These are phyloP conservation scores for Circinella minor DNA, from an alignment of 371 early-diverging fungal genomes.

Conservation along the genomic window DNA sequence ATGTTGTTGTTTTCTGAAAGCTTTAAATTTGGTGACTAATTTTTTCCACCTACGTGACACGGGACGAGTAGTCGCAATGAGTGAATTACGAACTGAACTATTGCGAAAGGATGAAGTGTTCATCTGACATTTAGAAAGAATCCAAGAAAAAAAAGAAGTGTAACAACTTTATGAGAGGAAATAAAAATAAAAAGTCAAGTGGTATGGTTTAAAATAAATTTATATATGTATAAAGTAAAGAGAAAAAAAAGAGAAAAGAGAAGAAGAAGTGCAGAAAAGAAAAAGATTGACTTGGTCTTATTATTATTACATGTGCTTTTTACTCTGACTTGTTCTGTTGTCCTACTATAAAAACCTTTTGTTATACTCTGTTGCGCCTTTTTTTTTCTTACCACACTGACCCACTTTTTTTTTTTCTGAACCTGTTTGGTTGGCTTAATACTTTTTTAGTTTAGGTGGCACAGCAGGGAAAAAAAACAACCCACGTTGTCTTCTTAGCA, in stretches of 20 bases:
- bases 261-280: slow-evolving; percentile 8
- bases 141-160: slow-evolving; percentile 20
- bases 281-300: neutral
- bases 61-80: slow-evolving; percentile 12
- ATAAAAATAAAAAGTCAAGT: neutral
- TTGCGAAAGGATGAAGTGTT: slow-evolving; percentile 16
- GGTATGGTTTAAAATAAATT: no score
- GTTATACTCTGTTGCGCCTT: no score
- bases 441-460: slow-evolving; percentile 6
- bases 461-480: slow-evolving; percentile 1
- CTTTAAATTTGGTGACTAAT: slow-evolving; percentile 10
- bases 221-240: neutral
- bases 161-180: neutral
- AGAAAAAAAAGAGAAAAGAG: neutral
- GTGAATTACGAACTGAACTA: slow-evolving; percentile 12
- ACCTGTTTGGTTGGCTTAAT: neutral
- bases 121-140: slow-evolving; percentile 18
- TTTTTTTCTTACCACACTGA: slow-evolving; percentile 18
- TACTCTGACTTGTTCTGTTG: neutral
- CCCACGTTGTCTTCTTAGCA: slow-evolving; percentile 3
- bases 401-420: neutral
- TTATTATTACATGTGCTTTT: slow-evolving; percentile 1
- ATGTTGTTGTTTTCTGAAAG: neutral
- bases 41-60: slow-evolving; percentile 18
- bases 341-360: neutral